These are phyloP conservation scores for Cyclocybe aegerita DNA, from an alignment of 768 basidiomycete genomes.

Conservation along the genomic window DNA sequence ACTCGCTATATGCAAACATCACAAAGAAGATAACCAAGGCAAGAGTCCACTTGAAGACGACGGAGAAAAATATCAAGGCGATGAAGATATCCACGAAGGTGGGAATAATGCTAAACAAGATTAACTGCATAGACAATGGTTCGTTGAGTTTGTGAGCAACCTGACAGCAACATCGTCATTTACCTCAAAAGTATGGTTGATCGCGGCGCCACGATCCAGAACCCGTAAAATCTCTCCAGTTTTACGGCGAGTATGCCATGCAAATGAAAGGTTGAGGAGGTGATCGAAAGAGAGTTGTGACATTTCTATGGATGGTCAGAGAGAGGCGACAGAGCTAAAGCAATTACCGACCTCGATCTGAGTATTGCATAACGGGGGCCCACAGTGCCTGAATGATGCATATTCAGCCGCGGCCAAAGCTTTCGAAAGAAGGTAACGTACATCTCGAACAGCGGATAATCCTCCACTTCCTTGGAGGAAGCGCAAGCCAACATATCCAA, in stretches of 20 bases:
- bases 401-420: not conserved
- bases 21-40: conserved; percentile 68
- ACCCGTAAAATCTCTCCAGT: conserved; percentile 86
- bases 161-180: conserved; percentile 5
- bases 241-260: conserved; percentile 80
- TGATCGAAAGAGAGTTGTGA: conserved; percentile 84
- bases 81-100: conserved; percentile 78
- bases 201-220: conserved; percentile 80
- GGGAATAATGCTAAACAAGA: conserved; percentile 84
- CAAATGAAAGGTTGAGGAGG: conserved; percentile 80
- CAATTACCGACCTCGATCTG: conserved; percentile 57
- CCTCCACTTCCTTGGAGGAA: conserved; percentile 81
- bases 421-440: conserved; percentile 20
- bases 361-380: conserved; percentile 89
- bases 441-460: conserved; percentile 64
- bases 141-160: not conserved
- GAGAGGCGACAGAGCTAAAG: not conserved
- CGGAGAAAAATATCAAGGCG: conserved; percentile 65
- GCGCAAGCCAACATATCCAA: conserved; percentile 65
- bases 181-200: conserved; percentile 79
- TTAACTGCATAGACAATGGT: conserved; percentile 41
- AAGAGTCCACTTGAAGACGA: conserved; percentile 65
- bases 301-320: conserved; percentile 57
- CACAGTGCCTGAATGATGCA: conserved; percentile 54
- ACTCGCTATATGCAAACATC: conserved; percentile 70